Evolutionary conservation across 176 grass and related monocot species (phyloP).

Genomic region (Rhynchospora pubera): DNA sequence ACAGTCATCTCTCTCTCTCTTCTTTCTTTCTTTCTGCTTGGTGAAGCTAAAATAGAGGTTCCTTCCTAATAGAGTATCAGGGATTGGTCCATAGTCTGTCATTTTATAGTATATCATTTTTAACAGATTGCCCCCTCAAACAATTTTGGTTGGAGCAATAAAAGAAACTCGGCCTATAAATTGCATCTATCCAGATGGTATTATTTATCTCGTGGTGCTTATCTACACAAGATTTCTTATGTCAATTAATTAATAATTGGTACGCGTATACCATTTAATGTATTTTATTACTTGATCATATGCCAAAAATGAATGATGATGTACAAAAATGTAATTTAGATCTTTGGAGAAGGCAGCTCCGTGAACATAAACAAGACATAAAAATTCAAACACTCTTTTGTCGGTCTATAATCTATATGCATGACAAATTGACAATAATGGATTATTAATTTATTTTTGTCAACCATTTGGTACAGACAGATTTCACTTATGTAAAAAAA

Average conservation of each 20-base stretch:
- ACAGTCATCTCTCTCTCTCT: conserved; percentile 34
- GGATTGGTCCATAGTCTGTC: neutral
- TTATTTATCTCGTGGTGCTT: neutral
- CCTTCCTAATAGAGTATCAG: neutral
- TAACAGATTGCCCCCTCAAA: neutral
- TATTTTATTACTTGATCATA: neutral
- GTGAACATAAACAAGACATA: neutral
- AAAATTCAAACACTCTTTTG: neutral
- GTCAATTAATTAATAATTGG: neutral
- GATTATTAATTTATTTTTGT: neutral
- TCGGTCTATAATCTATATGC: neutral
- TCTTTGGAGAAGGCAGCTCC: neutral
- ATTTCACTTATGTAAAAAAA: neutral
- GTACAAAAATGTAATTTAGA: neutral
- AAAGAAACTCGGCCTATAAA: neutral
- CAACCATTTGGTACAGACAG: neutral
- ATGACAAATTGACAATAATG: neutral
- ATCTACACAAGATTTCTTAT: neutral
- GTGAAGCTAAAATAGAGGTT: conserved; percentile 2
- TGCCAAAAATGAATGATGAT: neutral
- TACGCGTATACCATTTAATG: neutral
- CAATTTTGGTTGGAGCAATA: neutral
- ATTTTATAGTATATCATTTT: neutral
- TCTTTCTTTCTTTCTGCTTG: neutral
- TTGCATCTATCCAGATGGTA: neutral